phyloP scores from a whole-genome alignment of 2,329 filamentous ascomycete genomes.

The Chalaropsis ovoidea region DNA sequence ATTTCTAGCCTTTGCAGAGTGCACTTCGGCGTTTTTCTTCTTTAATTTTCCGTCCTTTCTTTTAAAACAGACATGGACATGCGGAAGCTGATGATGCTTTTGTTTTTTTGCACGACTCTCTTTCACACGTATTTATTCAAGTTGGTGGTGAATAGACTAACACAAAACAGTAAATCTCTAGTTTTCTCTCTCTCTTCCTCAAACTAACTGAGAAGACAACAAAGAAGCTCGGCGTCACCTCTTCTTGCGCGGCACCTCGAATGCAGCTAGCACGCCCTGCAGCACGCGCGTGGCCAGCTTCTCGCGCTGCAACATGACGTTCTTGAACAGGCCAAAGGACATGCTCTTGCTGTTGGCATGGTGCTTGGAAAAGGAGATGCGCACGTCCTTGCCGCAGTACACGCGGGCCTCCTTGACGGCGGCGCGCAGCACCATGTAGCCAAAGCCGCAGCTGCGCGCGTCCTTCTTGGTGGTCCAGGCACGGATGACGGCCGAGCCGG shows the following conservation, averaged over 20 bases:
- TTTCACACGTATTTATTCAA: background rate
- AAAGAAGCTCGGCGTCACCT: conserved; percentile 31
- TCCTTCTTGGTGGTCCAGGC: conserved; percentile 69
- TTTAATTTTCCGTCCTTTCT: conserved; percentile 3
- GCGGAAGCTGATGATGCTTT: background rate
- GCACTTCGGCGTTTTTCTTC: background rate
- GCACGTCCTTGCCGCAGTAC: conserved; percentile 56
- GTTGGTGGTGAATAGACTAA: conserved; percentile 4
- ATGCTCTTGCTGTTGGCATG: conserved; percentile 65
- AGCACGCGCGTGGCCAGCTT: conserved; percentile 45
- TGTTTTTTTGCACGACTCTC: no score
- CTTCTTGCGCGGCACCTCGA: conserved; percentile 41
- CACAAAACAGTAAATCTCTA: no score
- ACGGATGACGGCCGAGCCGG: conserved; percentile 58
- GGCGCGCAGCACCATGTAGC: conserved; percentile 60
- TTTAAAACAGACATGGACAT: background rate
- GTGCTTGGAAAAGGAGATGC: conserved; percentile 61
- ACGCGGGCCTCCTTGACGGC: conserved; percentile 58
- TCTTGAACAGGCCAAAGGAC: conserved; percentile 54
- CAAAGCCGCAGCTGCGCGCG: conserved; percentile 63
- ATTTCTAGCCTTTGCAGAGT: background rate
- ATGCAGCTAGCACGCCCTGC: conserved; percentile 42
- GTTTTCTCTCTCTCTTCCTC: no score
- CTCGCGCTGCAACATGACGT: conserved; percentile 50
- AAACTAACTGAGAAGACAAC: no score